Evolutionary conservation across 768 basidiomycete genomes (phyloP).

Genomic region (Lentinula detonsa): DNA sequence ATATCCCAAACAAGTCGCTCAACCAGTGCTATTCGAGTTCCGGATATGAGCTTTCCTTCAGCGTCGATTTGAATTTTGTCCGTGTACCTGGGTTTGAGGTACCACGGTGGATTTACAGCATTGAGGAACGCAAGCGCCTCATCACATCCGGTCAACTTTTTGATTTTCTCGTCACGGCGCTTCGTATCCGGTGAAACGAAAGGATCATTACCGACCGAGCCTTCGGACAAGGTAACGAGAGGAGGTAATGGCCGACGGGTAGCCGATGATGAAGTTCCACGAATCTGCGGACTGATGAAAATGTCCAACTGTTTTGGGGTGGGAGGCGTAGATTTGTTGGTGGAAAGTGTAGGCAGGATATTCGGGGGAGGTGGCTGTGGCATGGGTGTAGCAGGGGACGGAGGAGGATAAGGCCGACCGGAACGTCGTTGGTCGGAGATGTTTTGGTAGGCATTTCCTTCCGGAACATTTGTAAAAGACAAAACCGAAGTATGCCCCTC

Average conservation of each 20-base stretch:
- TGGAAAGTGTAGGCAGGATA: slow-evolving; percentile 9
- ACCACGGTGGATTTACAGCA: slow-evolving; percentile 44
- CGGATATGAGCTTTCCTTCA: slow-evolving; percentile 63
- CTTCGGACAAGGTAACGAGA: not conserved
- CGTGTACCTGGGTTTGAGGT: slow-evolving; percentile 51
- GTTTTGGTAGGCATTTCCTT: not conserved
- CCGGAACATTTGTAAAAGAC: slow-evolving; percentile 4
- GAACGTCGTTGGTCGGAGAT: not conserved
- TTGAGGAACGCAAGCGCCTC: slow-evolving; percentile 36
- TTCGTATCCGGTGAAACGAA: slow-evolving; percentile 2
- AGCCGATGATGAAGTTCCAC: slow-evolving; percentile 19
- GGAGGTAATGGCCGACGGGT: not conserved
- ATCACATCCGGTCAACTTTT: slow-evolving; percentile 33
- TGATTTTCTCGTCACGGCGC: slow-evolving; percentile 27
- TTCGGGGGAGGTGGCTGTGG: slow-evolving; percentile 26
- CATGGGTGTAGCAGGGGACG: slow-evolving; percentile 33
- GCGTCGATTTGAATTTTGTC: slow-evolving; percentile 60
- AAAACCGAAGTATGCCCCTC: slow-evolving; percentile 6
- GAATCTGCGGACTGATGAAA: slow-evolving; percentile 3
- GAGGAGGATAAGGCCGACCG: slow-evolving; percentile 22
- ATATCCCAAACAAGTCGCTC: slow-evolving; percentile 54
- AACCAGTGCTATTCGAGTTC: slow-evolving; percentile 66
- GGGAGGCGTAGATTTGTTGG: slow-evolving; percentile 31
- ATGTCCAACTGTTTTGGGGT: slow-evolving; percentile 18
- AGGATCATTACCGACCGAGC: not conserved